Conservation (phyloP, 305 asterid genomes). For the Solanum hybrid region DNA sequence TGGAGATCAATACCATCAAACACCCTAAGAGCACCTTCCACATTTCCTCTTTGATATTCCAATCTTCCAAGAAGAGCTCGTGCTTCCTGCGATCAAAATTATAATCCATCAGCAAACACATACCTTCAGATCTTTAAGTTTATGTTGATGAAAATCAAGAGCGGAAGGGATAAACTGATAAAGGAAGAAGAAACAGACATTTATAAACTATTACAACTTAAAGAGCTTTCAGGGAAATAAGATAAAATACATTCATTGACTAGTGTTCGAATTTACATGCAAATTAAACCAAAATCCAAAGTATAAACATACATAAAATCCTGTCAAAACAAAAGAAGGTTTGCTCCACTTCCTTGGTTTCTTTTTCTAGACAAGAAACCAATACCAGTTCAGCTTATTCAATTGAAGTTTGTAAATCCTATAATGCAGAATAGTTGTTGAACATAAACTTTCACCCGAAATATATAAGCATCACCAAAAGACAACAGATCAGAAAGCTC, state of each 20-base stretch:
- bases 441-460: not conserved
- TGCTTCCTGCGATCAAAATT: constrained; percentile 72
- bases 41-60: constrained; percentile 96
- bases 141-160: not conserved
- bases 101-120: constrained; percentile 12
- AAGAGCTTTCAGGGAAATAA: not conserved
- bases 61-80: constrained; percentile 97
- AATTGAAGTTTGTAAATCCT: not conserved
- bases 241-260: not conserved
- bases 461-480: not conserved
- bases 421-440: not conserved
- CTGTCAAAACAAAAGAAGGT: not conserved
- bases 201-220: not conserved
- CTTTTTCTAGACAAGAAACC: not conserved
- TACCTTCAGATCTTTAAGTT: constrained; percentile 14
- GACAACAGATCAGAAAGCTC: not conserved
- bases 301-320: not conserved
- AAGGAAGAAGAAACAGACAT: not conserved
- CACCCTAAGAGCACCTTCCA: constrained; percentile 91
- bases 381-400: not conserved
- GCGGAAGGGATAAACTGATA: not conserved
- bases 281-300: not conserved
- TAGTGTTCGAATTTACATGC: not conserved
- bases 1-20: constrained; percentile 95
- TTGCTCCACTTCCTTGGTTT: not conserved